Conservation (phyloP, 805 yeast genomes). For the Suhomyces kilbournensis region DNA sequence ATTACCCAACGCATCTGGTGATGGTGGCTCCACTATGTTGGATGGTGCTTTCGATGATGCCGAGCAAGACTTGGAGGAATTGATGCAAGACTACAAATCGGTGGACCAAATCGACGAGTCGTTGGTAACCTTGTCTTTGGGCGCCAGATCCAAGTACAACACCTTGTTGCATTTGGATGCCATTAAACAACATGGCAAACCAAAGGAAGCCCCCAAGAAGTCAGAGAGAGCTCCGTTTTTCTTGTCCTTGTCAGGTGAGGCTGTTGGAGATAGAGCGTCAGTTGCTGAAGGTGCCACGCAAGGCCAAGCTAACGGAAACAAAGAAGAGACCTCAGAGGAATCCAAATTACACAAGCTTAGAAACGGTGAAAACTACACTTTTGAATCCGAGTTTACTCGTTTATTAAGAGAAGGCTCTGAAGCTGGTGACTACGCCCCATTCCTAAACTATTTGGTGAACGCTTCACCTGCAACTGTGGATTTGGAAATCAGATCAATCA, state of each 20-base stretch:
- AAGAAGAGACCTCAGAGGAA: constrained; percentile 11
- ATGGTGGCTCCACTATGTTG: constrained; percentile 64
- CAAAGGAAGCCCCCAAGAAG: constrained; percentile 82
- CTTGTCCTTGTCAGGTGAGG: constrained; percentile 60
- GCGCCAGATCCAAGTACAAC: constrained; percentile 74
- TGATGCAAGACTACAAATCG: constrained; percentile 43
- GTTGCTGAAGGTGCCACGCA: constrained; percentile 38
- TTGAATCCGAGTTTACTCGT: constrained; percentile 73
- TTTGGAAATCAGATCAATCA: constrained; percentile 80
- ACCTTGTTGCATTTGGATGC: constrained; percentile 79
- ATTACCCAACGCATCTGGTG: constrained; percentile 77
- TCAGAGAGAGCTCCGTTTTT: constrained; percentile 82
- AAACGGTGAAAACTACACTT: constrained; percentile 39
- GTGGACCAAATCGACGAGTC: constrained; percentile 59
- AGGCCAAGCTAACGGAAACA: constrained; percentile 3
- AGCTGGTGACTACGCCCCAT: constrained; percentile 39
- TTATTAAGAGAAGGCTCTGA: constrained; percentile 53
- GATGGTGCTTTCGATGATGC: constrained; percentile 71
- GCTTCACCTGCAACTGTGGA: constrained; percentile 80
- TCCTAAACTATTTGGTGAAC: constrained; percentile 52
- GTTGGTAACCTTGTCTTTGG: constrained; percentile 70
- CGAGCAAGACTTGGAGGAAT: constrained; percentile 28
- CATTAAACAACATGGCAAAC: constrained; percentile 84
- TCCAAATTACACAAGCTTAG: constrained; percentile 31
- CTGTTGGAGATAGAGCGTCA: constrained; percentile 68